Evolutionary conservation across 352 stramenopile species (phyloP).

Genomic region (Pythium phragmitis): DNA sequence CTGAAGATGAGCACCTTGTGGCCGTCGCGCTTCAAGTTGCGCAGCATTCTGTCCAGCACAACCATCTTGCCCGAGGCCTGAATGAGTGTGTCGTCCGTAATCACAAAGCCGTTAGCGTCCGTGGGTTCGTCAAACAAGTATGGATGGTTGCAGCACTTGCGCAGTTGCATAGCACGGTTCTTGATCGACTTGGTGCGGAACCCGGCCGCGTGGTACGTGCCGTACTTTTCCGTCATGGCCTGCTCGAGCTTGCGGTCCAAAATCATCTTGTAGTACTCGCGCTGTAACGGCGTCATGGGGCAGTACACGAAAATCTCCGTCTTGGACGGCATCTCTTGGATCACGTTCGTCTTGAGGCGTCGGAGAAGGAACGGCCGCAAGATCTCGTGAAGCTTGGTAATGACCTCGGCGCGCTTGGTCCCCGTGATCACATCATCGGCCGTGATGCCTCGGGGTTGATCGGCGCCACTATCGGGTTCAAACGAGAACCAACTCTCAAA

Average conservation of each 20-base stretch:
- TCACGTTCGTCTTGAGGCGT: slow-evolving; percentile 94
- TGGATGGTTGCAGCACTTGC: slow-evolving; percentile 88
- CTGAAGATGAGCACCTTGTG: slow-evolving; percentile 99
- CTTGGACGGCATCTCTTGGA: slow-evolving; percentile 94
- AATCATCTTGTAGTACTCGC: slow-evolving; percentile 95
- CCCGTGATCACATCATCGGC: slow-evolving; percentile 88
- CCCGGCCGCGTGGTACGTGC: slow-evolving; percentile 45
- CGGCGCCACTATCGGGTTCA: slow-evolving; percentile 75
- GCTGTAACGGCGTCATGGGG: slow-evolving; percentile 92
- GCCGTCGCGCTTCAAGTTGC: slow-evolving; percentile 91
- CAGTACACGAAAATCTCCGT: slow-evolving; percentile 98
- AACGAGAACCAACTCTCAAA: slow-evolving; percentile 99
- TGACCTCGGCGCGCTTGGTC: slow-evolving; percentile 91
- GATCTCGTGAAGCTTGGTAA: slow-evolving; percentile 97
- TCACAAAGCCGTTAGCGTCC: slow-evolving; percentile 45
- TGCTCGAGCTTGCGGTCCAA: slow-evolving; percentile 85
- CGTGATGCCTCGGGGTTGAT: slow-evolving; percentile 52
- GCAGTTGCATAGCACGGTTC: slow-evolving; percentile 80
- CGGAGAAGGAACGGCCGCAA: slow-evolving; percentile 96
- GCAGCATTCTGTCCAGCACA: slow-evolving; percentile 98
- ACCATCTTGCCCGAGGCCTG: slow-evolving; percentile 96
- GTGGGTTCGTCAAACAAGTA: slow-evolving; percentile 88
- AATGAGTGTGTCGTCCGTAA: slow-evolving; percentile 90
- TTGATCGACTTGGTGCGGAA: slow-evolving; percentile 59
- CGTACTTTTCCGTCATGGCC: slow-evolving; percentile 83